Evolutionary conservation across 306 rosid species (phyloP), one percentile per base, ranked within the genome.

Genomic region (Biancaea sappan): DNA sequence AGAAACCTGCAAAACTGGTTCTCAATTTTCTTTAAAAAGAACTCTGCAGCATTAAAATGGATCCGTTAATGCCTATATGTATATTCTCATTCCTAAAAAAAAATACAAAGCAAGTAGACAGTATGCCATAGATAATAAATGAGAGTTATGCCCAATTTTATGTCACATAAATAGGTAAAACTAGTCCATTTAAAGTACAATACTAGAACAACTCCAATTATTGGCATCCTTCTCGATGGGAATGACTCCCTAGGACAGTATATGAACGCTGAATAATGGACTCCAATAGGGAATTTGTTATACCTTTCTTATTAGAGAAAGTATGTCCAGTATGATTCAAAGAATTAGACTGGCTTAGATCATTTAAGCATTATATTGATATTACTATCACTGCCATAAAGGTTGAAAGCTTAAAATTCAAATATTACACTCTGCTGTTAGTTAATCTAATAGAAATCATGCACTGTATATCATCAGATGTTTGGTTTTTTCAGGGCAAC

Each of bases 201-300:
- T 44, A 29, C 28, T 11, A 4, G 10, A 29, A 47, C 50, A 29
- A 31, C 28, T 28, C n/a, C n/a, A n/a, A 48, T n/a, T n/a, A 29
- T 12, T 19, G 16, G 29, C 29, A 47, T 35, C 24, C 24, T 34
- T 61, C 44, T 31, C 38, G 34, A 18, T 32, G 6, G 18, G 44
- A 60, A 34, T 31, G 43, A 59, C 25, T 15, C 12, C 65, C 64
- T 16, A n/a, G 14, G 66, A 31, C 66, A n/a, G 43, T 6, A n/a
- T n/a, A n/a, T 47, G 72, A 67, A 67, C 29, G 56, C 8, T 47
- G 28, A 67, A 10, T 47, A n/a, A 29, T n/a, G 43, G 58, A 66
- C 29, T 0, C n/a, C 7, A 54, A n/a, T 12, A 56, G 35, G 38
- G 22, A 66, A 66, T 44, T 43, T 14, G 16, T 7, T 66, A 6